These are phyloP conservation scores for Ustulina deusta DNA, from an alignment of 2,329 filamentous ascomycete genomes.

Conservation along the genomic window DNA sequence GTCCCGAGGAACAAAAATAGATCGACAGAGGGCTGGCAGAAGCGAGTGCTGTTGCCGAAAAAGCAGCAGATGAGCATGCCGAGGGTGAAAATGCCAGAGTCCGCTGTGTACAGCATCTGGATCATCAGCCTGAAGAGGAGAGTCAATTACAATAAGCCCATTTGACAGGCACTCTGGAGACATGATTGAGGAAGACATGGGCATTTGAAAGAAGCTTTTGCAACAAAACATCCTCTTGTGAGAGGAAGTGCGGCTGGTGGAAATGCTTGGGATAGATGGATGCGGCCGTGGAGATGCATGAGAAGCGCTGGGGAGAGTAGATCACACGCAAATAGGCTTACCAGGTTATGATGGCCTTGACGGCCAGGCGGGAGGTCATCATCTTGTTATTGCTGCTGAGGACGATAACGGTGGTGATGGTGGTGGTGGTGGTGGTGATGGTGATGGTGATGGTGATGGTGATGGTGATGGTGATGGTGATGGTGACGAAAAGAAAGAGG, in stretches of 20 bases:
- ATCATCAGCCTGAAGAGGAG: slow-evolving; percentile 27
- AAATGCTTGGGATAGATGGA: background rate
- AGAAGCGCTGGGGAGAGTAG: background rate
- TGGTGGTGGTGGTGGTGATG: background rate
- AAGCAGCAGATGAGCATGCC: slow-evolving; percentile 5
- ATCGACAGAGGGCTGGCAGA: slow-evolving; percentile 3
- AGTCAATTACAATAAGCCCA: slow-evolving; percentile 9
- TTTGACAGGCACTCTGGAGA: background rate
- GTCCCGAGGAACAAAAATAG: background rate
- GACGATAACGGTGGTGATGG: background rate
- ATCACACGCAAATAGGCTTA: slow-evolving; percentile 9
- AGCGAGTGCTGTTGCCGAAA: slow-evolving; percentile 3
- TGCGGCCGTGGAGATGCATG: background rate
- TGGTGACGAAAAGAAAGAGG: background rate
- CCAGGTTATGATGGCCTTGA: slow-evolving; percentile 25
- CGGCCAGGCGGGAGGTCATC: background rate
- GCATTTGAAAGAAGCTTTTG: background rate
- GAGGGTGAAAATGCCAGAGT: background rate
- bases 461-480: too few species aligned
- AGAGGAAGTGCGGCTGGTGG: background rate
- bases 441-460: background rate
- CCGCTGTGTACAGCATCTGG: slow-evolving; percentile 13
- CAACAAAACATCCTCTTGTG: too few species aligned
- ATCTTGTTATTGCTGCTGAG: background rate
- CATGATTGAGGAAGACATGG: background rate